Evolutionary conservation across 257 asterid species (phyloP).

Genomic region (Verbena officinalis): DNA sequence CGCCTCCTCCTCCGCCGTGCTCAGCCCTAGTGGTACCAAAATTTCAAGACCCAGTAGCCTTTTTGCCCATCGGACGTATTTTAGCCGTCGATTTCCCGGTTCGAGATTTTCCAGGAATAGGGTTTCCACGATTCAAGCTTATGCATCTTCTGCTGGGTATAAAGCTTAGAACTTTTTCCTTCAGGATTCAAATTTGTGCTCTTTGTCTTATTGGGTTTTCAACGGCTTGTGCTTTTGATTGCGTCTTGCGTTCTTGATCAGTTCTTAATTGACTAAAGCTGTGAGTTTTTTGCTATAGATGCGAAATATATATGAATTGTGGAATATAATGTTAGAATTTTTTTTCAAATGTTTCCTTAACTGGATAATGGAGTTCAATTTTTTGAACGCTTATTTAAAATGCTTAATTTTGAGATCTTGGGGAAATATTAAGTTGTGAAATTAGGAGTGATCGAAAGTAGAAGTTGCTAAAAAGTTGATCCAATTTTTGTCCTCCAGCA

Average conservation of each 20-base stretch:
- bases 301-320: neutral
- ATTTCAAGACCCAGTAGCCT: conserved; percentile 28
- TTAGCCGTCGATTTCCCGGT: conserved; percentile 27
- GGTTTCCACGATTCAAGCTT: conserved; percentile 43
- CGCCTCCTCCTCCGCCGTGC: conserved; percentile 36
- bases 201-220: neutral
- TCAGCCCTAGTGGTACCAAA: conserved; percentile 16
- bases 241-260: neutral
- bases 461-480: too few species aligned
- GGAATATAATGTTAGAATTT: neutral
- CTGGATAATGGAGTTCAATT: neutral
- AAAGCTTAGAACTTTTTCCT: neutral
- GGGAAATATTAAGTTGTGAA: too few species aligned
- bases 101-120: conserved; percentile 28
- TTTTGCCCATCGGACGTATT: conserved; percentile 23
- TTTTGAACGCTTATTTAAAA: neutral
- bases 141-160: conserved; percentile 51
- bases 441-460: too few species aligned
- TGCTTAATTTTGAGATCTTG: neutral
- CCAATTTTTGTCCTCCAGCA: neutral
- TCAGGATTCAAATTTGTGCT: neutral
- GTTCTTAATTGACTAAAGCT: neutral
- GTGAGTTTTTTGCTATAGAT: neutral
- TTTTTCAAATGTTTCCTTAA: neutral
- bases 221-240: conserved; percentile 9